A percentile compares a stretch with the other conserved stretches of the same genome.
Evolutionary conservation across 2,329 filamentous ascomycete genomes (phyloP).

Genomic region (Xylariaceae sp.): DNA sequence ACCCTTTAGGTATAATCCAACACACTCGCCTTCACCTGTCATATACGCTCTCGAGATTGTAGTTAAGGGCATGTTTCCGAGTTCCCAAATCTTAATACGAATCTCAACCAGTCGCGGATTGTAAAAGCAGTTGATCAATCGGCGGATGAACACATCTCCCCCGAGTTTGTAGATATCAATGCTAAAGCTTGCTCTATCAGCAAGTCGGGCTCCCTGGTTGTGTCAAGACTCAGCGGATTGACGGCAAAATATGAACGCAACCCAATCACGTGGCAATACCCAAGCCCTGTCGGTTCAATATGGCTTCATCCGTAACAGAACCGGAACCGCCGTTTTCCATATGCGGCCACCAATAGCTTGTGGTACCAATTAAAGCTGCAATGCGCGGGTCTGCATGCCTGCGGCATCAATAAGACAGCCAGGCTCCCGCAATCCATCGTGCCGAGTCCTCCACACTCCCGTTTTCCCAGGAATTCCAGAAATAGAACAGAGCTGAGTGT

Average conservation of each 20-base stretch:
- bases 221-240: slow-evolving; percentile 6
- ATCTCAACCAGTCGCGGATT: no score
- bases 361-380: slow-evolving; percentile 12
- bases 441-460: slow-evolving; percentile 9
- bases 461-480: slow-evolving; percentile 15
- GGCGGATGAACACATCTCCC: slow-evolving; percentile 23
- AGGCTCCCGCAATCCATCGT: slow-evolving; percentile 11
- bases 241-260: slow-evolving; percentile 11
- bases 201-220: background rate
- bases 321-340: slow-evolving; percentile 1
- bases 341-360: slow-evolving; percentile 10
- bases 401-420: slow-evolving; percentile 4
- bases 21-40: slow-evolving; percentile 33
- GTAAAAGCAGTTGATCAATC: slow-evolving; percentile 17
- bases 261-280: slow-evolving; percentile 12
- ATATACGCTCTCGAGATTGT: no score
- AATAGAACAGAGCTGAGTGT: slow-evolving; percentile 21
- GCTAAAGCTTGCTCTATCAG: slow-evolving; percentile 17
- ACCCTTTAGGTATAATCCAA: slow-evolving; percentile 29
- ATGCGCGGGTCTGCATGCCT: slow-evolving; percentile 6
- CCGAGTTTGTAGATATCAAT: slow-evolving; percentile 8
- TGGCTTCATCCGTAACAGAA: slow-evolving; percentile 9
- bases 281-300: background rate
- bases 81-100: no score
- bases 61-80: no score